Conservation (phyloP, 176 grass and related monocot genomes). For the Ensete ventricosum region DNA sequence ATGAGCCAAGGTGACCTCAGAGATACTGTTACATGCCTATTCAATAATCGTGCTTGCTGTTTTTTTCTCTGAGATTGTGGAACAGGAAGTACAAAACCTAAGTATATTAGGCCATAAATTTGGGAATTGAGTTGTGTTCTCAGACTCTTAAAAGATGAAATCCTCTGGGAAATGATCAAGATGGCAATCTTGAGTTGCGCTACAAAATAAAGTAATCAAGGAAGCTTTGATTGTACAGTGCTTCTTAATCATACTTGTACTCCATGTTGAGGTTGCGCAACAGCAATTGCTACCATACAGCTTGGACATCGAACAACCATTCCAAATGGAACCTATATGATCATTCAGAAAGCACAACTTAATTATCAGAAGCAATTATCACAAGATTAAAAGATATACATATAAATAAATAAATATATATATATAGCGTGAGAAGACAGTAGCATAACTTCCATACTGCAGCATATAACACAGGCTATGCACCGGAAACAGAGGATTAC, state of each 20-base stretch:
- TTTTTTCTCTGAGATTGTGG: background rate
- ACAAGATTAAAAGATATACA: background rate
- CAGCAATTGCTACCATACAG: constrained; percentile 86
- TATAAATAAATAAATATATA: too few species aligned
- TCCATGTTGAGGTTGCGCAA: constrained; percentile 85
- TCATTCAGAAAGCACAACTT: background rate
- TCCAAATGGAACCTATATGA: constrained; percentile 70
- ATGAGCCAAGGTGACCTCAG: background rate
- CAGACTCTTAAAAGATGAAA: background rate
- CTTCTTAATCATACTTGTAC: constrained; percentile 38
- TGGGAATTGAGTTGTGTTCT: background rate
- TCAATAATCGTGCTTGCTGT: background rate
- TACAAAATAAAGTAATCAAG: background rate
- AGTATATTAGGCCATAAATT: background rate
- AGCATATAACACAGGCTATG: too few species aligned
- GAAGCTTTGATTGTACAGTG: background rate
- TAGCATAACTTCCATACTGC: too few species aligned
- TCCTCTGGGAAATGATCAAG: background rate
- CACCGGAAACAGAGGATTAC: background rate
- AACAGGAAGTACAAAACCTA: background rate
- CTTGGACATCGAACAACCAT: constrained; percentile 61
- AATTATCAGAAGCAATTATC: background rate
- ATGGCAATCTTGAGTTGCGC: background rate
- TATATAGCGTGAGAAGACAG: too few species aligned
- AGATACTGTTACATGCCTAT: background rate